phyloP scores from a whole-genome alignment of 2,329 filamentous ascomycete species.

The Ophiocordyceps australis region DNA sequence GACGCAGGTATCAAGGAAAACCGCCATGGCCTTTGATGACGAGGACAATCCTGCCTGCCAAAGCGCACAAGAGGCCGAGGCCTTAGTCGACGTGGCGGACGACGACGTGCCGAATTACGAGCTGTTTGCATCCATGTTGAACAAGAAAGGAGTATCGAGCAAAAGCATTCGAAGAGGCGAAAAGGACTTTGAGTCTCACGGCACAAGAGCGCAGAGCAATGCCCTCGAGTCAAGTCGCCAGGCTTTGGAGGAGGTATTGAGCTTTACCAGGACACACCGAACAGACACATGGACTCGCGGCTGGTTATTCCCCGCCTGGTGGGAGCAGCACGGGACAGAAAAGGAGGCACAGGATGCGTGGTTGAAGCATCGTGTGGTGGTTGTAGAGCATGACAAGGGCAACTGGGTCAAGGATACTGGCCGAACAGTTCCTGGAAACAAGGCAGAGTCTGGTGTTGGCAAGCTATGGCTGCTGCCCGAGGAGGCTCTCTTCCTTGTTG shows the following conservation, averaged over 20 bases:
- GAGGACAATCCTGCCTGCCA: constrained; percentile 25
- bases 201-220: constrained; percentile 62
- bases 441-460: constrained; percentile 35
- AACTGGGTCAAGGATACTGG: constrained; percentile 64
- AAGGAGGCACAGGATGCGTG: constrained; percentile 7
- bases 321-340: constrained; percentile 13
- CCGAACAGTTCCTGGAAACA: constrained; percentile 35
- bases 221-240: constrained; percentile 64
- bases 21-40: constrained; percentile 22
- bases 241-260: constrained; percentile 79
- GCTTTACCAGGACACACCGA: constrained; percentile 58
- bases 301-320: constrained; percentile 53
- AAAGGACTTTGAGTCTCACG: constrained; percentile 93
- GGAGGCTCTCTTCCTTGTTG: constrained; percentile 76
- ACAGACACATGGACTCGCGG: constrained; percentile 47
- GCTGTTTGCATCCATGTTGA: constrained; percentile 39
- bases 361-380: constrained; percentile 35
- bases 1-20: too few relatives aligned
- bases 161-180: constrained; percentile 77
- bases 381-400: constrained; percentile 54
- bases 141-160: constrained; percentile 29
- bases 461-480: constrained; percentile 77
- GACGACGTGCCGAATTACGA: constrained; percentile 82
- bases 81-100: too few relatives aligned
- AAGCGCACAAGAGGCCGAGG: constrained; percentile 45